Evolutionary conservation across 345 rosid genomes (phyloP), one percentile per base, ranked within the genome.

Genomic region (Cardamine resedifolia): DNA sequence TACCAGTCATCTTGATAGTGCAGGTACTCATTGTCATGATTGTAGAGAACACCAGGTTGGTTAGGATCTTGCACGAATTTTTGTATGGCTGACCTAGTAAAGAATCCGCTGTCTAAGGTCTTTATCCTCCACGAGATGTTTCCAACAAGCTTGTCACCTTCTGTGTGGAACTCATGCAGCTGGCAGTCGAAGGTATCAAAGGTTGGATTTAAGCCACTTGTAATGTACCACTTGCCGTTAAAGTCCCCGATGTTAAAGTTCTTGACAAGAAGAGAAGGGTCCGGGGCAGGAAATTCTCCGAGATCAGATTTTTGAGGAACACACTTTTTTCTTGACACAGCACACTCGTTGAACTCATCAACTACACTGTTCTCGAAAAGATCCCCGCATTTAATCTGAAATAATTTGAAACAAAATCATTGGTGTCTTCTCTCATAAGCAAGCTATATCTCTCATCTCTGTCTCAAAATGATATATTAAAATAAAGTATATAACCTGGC

Each of bases 1-100:
- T 87, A 90, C 97, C 99, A 91, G 85, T 91, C 97, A 78, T 95
- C 97, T 86, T 95, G 85, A 79, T 91, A 89, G 74, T 89, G 96
- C 71, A 95, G 99, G 71, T 84, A 95, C 80, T 88, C 99, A 69
- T 95, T 95, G 75, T 86, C 86, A 50, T 91, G 99, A 79, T 91
- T 89, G 81, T 86, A 91, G 47, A 91, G 83, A 55, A 88, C 72
- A 59, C 86, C 96, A 16, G 96, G 96, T 27, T 87, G 83, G 63
- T 44, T 57, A 27, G 96, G 96, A 79, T 88, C 96, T 76, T 93
- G 98, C 45, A 81, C 82, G 68, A 93, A 93, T 72, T 23, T 84
- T 78, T 90, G 96, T 27, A 64, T 10, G 3, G 97, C 36, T 53
- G 96, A 79, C 56, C 97, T 81, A 38, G 94, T 90, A 76, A 93